Base-by-base conservation (phyloP, 345 rosid species). In the Salix arbutifolia region DNA sequence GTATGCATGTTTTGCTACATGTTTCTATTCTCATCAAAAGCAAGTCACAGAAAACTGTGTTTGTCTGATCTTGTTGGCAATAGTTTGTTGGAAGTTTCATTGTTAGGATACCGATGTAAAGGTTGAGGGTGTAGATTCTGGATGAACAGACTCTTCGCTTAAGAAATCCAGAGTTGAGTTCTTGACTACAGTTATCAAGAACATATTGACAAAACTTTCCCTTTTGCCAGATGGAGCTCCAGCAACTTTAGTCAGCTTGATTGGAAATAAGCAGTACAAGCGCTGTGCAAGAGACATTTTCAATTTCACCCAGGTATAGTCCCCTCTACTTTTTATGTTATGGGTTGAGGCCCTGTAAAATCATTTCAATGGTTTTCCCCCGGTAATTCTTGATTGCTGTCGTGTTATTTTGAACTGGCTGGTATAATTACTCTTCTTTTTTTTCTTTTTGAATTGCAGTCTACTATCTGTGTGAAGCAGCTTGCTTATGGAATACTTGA, bases 201-300 rank as follows among this genome's bases (percentile, higher is more conserved):
- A 56, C 42, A 16, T 68, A 37, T 62, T 50, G 33, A 72, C 4
- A n/a, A 76, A 60, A 13, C 8, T 72, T 50, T 8, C 11, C 21
- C 21, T 48, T 82, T 64, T 86, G 74, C 77, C 87, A 96, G 99
- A 89, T 85, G 98, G 97, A 64, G 93, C 97, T 77, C 99, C 99
- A 23, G 69, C 96, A 38, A 82, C 97, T 52, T 85, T 96, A 77
- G 99, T 96, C 73, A 85, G 98, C 86, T 87, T 96, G 87, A 88
- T 96, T 50, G 99, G 99, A 83, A 73, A 65, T 37, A 96, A 92
- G 40, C 99, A 96, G 76, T 96, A 96, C 88, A 91, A 87, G 79
- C 91, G 97, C 17, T 91, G 99, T 76, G 97, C 98, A 6, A 87
- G 89, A 85, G 99, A 94, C 81, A 94, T 96, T 71, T 96, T 87